Base-by-base conservation (phyloP, 192 early-diverging fungal species). In the Coemansia sp. region DNA sequence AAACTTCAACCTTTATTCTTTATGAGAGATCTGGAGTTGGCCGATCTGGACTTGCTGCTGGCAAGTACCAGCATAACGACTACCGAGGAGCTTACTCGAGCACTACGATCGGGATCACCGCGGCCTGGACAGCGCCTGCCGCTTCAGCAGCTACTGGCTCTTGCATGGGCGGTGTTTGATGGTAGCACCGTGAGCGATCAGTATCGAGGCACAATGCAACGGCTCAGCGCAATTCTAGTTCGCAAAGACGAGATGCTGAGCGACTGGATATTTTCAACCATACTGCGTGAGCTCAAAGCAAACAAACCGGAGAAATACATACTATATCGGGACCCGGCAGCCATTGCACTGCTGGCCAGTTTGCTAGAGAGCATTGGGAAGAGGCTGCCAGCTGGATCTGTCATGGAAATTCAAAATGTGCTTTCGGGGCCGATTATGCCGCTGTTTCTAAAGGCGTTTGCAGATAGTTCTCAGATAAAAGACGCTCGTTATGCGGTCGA, bases 241-340 rank as follows among this genome's bases (percentile, higher is more conserved):
- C 66, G 72, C 37, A 60, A 62, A 32, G 63, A 69, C 34, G 72
- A 76, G 61, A 50, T 69, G 30, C 46, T 76, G 34, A 49, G 51
- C 7, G 72, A 76, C 10, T 76, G 72, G 72, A 49, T 76, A 15
- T 65, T 76, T 38, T 69, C 62, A 7, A 61, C 62, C 6, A 76
- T 76, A 40, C 58, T 68, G 10, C 61, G 58, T 40, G 72, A 76
- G 58, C 62, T 76, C 5, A 76, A 76, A 49, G 23, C 40, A 11
- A 17, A 39, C 11, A 56, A 56, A 36, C 32, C 46, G 26, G 45
- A 42, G 23, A 42, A 62, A 20, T 62, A 58, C 46, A 36, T 28
- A 11, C 16, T 72, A 11, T 45, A 30, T 32, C 52, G 56, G 37
- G 72, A 76, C 17, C 39, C 60, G 1, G 48, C 26, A 0, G 66